Conservation (phyloP, 345 rosid genomes). For the Salix viminalis region DNA sequence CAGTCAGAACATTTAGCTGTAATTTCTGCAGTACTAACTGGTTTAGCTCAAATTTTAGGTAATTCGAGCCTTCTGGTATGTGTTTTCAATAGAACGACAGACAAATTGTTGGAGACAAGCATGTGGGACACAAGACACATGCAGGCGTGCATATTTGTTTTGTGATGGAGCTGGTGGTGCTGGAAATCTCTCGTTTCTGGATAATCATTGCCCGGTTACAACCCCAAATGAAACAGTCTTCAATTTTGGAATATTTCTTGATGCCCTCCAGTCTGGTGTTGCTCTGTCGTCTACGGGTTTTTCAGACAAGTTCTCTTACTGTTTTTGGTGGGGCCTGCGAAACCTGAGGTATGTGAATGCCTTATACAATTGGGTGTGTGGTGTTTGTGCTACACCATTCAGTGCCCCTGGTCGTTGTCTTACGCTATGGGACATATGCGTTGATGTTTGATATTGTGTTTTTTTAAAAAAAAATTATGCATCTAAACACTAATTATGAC, state of each 20-base stretch:
- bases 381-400: no score
- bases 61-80: conserved; percentile 74
- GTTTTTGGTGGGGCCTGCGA: conserved; percentile 40
- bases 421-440: not conserved
- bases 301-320: conserved; percentile 27
- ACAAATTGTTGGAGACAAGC: conserved; percentile 60
- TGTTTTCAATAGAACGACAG: conserved; percentile 36
- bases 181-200: conserved; percentile 6
- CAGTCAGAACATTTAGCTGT: not conserved
- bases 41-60: conserved; percentile 12
- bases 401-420: no score
- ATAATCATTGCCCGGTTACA: conserved; percentile 20
- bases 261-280: conserved; percentile 33
- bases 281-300: conserved; percentile 24
- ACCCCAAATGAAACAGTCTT: conserved; percentile 8
- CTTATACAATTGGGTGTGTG: not conserved
- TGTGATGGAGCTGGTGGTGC: conserved; percentile 29
- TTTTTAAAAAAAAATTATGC: no score
- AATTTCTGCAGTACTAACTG: not conserved
- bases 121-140: conserved; percentile 28
- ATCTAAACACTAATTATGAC: no score
- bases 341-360: conserved; percentile 28
- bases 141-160: conserved; percentile 28
- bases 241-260: conserved; percentile 33
- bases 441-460: no score